Evolutionary conservation across 345 rosid species (phyloP).

Genomic region (Citrus trifoliata): DNA sequence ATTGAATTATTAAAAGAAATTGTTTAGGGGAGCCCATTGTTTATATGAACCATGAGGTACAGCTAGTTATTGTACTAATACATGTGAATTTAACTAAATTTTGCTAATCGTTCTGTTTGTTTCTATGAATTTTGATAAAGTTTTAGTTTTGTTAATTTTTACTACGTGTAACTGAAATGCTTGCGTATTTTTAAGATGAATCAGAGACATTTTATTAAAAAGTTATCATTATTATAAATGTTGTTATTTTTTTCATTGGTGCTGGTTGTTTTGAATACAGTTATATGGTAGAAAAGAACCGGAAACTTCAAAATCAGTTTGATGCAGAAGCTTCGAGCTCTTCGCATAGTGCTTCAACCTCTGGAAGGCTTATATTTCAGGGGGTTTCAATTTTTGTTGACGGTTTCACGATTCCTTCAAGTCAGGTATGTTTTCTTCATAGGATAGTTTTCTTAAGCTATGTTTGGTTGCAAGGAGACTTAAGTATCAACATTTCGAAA

Average conservation of each 20-base stretch:
- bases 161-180: background rate
- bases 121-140: background rate
- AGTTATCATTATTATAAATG: background rate
- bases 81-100: background rate
- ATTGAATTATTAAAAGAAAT: too few relatives aligned
- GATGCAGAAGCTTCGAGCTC: slow-evolving; percentile 56
- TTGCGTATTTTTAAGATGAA: background rate
- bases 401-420: slow-evolving; percentile 87
- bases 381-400: slow-evolving; percentile 93
- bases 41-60: background rate
- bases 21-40: background rate
- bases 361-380: slow-evolving; percentile 57
- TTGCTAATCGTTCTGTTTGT: background rate
- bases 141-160: background rate
- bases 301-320: slow-evolving; percentile 77
- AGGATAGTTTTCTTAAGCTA: background rate
- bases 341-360: slow-evolving; percentile 33
- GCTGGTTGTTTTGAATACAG: slow-evolving; percentile 31
- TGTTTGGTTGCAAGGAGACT: background rate
- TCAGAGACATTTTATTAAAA: background rate
- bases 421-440: slow-evolving; percentile 53
- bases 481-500: background rate
- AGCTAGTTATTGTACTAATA: background rate
- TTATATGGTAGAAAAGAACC: slow-evolving; percentile 79
- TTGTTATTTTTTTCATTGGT: background rate